These are phyloP conservation scores for Floccularia luteovirens DNA, from an alignment of 768 basidiomycete genomes.

Conservation along the genomic window DNA sequence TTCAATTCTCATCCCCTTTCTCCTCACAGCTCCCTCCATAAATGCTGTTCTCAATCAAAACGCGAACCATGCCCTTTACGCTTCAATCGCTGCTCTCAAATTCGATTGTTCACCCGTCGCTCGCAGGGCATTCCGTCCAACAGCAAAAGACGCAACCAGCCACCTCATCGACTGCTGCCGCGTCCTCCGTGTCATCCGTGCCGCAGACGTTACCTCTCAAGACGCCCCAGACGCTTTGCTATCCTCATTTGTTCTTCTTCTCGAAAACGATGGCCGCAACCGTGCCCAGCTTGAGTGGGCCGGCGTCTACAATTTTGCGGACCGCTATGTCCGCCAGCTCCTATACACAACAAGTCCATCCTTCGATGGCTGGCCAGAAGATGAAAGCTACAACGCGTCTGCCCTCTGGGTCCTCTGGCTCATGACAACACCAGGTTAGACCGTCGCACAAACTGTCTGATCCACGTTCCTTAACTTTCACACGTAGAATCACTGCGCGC, in stretches of 20 bases:
- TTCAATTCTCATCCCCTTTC: slow-evolving; percentile 35
- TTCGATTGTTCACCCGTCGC: slow-evolving; percentile 48
- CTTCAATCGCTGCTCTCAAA: slow-evolving; percentile 42
- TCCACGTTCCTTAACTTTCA: slow-evolving; percentile 3
- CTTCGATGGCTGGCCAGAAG: slow-evolving; percentile 50
- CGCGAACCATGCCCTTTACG: slow-evolving; percentile 32
- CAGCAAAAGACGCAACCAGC: slow-evolving; percentile 18
- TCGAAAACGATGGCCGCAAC: slow-evolving; percentile 67
- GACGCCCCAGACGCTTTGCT: slow-evolving; percentile 30
- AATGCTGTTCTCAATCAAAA: slow-evolving; percentile 22
- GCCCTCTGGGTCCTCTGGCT: slow-evolving; percentile 64
- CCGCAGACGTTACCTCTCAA: slow-evolving; percentile 14
- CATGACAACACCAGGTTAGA: slow-evolving; percentile 41
- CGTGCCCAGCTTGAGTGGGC: slow-evolving; percentile 46
- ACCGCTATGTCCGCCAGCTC: slow-evolving; percentile 33
- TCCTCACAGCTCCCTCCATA: slow-evolving; percentile 32
- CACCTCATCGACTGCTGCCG: slow-evolving; percentile 27
- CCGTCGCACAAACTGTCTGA: not conserved
- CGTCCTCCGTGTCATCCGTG: slow-evolving; percentile 31
- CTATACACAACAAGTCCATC: slow-evolving; percentile 30
- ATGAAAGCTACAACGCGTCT: slow-evolving; percentile 38
- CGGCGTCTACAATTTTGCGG: slow-evolving; percentile 37
- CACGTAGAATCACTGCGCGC: slow-evolving; percentile 15
- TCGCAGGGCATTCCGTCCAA: slow-evolving; percentile 40
- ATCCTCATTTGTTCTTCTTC: slow-evolving; percentile 44